Evolutionary conservation across 331 rosid genomes (phyloP), one percentile per base, ranked within the genome.

Genomic region (Malus hybrid): DNA sequence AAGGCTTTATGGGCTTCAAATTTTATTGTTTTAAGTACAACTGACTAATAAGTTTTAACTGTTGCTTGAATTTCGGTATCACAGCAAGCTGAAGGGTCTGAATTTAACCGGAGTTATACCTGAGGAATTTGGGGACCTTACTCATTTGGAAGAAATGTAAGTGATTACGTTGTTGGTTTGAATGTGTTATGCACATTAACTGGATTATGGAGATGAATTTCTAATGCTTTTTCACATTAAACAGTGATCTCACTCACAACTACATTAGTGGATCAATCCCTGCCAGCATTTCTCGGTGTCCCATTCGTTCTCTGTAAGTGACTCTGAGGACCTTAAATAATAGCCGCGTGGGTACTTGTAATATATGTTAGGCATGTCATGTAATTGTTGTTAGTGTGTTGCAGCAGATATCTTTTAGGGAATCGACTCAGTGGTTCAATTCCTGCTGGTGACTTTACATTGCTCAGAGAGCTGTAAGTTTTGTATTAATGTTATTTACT

Each of bases 231-330:
- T 60, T 27, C 28, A 1, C 8, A 19, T 36, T 72, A 50, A 75
- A 73, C 89, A 93, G 96, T 59, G 97, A 91, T 86, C 89, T 93
- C 67, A 67, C 83, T 57, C 83, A 89, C 55, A 93, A 93, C 80
- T 85, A 87, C 64, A 44, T 93, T 63, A 82, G 63, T 60, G 98
- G 98, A 63, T 56, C 96, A 69, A 87, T 93, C 54, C 98, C 96
- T 48, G 69, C 76, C 31, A 83, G 80, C 78, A 72, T 90, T 62
- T 85, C 85, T 18, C 80, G 76, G 24, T 81, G 85, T 16, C 84
- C 93, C 4, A 87, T 93, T 65, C 80, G 32, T 39, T 68, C 1
- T 18, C 15, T 93, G 97, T 93, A 76, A 88, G 94, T 79, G 69
- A 69, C 1, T 46, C 6, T 48, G 1, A 48, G 54, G 39, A 20